Evolutionary conservation across 2,329 filamentous ascomycete genomes (phyloP), one percentile per base, ranked within the genome.

Genomic region (Graphilbum fragrans): DNA sequence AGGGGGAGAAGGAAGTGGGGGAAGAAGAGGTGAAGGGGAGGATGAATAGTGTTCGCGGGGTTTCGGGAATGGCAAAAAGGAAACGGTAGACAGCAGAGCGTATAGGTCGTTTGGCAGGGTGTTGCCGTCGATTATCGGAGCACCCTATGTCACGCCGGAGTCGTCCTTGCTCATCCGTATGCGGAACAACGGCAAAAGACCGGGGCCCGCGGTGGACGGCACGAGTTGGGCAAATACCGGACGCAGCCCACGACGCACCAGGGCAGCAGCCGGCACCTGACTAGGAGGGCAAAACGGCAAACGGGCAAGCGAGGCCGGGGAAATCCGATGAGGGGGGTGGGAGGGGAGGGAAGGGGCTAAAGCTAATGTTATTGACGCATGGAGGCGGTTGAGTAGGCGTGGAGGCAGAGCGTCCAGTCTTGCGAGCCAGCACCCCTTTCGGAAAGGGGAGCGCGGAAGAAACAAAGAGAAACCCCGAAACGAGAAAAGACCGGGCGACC

Each of bases 331-430:
- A 14, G 41, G 22, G 31, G 20, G 18, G 7, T 14, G 2, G n/a
- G 8, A 31, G 18, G 18, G 27, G 19, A 18, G 29, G 23, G 19
- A 18, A 23, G 23, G 42, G 44, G 47, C 42, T 25, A 40, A 41
- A 47, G 41, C 46, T 43, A 43, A 47, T 65, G 61, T 66, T 67
- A 66, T 69, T 64, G 66, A 60, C 61, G 57, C 62, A 64, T 66
- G 46, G 48, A 42, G 46, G 41, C 46, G 41, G 33, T 40, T 22
- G 33, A 19, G 3, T 23, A n/a, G 11, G 35, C 29, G n/a, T 16
- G 19, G 16, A 18, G 16, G 3, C 18, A 23, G 17, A 7, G 31
- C 23, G 45, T 34, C 45, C 47, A 49, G 43, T 43, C 27, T 47
- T 43, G 23, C 43, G 31, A 16, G 14, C 5, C n/a, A n/a, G 12